Evolutionary conservation across 1,284 basidiomycete species (phyloP).

Genomic region (Pseudozyma pruni): DNA sequence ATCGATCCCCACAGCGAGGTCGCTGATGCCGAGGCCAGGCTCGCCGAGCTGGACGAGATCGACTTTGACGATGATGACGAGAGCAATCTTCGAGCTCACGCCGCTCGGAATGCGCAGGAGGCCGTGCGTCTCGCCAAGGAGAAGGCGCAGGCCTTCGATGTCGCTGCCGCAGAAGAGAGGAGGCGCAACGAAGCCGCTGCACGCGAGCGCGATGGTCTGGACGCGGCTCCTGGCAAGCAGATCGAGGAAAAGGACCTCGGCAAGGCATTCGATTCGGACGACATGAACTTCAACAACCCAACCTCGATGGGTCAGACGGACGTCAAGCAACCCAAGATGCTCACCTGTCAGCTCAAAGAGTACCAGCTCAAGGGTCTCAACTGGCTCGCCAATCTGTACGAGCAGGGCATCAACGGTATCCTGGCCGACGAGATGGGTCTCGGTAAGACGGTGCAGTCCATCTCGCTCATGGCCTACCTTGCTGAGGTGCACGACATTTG

Average conservation of each 20-base stretch:
- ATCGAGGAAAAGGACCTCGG: slow-evolving; percentile 60
- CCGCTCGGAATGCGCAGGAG: slow-evolving; percentile 87
- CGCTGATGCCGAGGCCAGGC: slow-evolving; percentile 44
- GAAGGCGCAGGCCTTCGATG: slow-evolving; percentile 87
- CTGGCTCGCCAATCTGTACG: slow-evolving; percentile 97
- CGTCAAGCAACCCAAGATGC: slow-evolving; percentile 90
- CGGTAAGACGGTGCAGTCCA: slow-evolving; percentile 93
- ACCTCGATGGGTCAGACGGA: slow-evolving; percentile 85
- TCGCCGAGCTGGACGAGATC: slow-evolving; percentile 76
- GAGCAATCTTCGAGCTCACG: slow-evolving; percentile 88
- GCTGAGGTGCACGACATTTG: slow-evolving; percentile 98
- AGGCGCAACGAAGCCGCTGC: slow-evolving; percentile 74
- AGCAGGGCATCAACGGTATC: slow-evolving; percentile 83
- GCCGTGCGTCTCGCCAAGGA: slow-evolving; percentile 83
- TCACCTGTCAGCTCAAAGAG: slow-evolving; percentile 96
- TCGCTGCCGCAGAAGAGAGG: slow-evolving; percentile 79
- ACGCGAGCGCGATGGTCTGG: slow-evolving; percentile 36
- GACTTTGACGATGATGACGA: slow-evolving; percentile 96
- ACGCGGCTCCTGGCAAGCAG: slow-evolving; percentile 30
- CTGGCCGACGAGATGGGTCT: slow-evolving; percentile 83
- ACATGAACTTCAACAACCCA: slow-evolving; percentile 99
- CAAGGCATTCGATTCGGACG: slow-evolving; percentile 74
- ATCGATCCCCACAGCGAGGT: slow-evolving; percentile 74
- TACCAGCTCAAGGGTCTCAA: slow-evolving; percentile 98
- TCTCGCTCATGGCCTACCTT: slow-evolving; percentile 93